Conservation (phyloP, 352 stramenopile genomes). For the Phytophthora ramorum region DNA sequence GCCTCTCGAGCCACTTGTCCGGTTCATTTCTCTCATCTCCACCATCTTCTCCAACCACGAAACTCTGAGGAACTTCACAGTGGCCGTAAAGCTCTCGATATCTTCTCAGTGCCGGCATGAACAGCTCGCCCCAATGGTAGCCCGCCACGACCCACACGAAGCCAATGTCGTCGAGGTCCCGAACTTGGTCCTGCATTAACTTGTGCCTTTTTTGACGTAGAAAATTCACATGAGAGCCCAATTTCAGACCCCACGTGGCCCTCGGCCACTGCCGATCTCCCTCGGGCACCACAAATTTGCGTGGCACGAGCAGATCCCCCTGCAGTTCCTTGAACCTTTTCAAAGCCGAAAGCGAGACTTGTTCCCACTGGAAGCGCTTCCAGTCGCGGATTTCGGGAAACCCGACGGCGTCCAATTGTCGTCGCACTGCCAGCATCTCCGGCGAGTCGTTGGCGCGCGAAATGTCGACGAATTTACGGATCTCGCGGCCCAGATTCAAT, state of each 20-base stretch:
- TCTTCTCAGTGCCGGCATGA: constrained; percentile 47
- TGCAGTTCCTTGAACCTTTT: constrained; percentile 38
- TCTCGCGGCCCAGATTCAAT: constrained; percentile 43
- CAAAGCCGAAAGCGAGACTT: constrained; percentile 38
- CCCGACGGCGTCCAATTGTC: constrained; percentile 38
- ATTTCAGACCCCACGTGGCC: constrained; percentile 41
- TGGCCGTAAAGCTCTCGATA: constrained; percentile 52
- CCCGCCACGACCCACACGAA: constrained; percentile 53
- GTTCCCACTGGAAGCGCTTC: constrained; percentile 52
- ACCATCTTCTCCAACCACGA: constrained; percentile 38
- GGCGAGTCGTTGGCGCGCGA: constrained; percentile 4
- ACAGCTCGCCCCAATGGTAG: constrained; percentile 40
- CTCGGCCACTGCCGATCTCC: constrained; percentile 38
- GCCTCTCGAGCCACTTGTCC: constrained; percentile 32
- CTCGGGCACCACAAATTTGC: constrained; percentile 47
- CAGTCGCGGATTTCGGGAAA: constrained; percentile 48
- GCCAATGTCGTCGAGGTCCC: constrained; percentile 43
- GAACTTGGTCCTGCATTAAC: constrained; percentile 34
- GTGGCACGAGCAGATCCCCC: constrained; percentile 45
- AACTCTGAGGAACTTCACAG: constrained; percentile 46
- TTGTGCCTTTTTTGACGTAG: constrained; percentile 38
- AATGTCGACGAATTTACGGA: constrained; percentile 37
- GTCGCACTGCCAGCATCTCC: constrained; percentile 10
- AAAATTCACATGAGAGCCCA: constrained; percentile 47
- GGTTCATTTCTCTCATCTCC: constrained; percentile 7